A percentile compares a stretch with the other conserved stretches of the same genome.
Evolutionary conservation across 202 grass and related monocot genomes (phyloP).

Genomic region (Setaria viridis): DNA sequence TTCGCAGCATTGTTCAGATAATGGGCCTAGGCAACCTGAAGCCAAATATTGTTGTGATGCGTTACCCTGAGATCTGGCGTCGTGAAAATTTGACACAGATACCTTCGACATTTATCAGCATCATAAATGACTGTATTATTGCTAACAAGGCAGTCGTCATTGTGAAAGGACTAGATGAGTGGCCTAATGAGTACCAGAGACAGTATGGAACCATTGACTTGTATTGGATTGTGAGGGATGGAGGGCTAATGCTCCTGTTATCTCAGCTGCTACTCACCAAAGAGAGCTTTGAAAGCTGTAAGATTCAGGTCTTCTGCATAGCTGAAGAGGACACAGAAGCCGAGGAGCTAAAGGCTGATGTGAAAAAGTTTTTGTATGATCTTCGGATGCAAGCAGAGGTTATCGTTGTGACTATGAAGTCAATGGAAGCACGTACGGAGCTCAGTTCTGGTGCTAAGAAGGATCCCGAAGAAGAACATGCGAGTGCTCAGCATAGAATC

Average conservation of each 20-base stretch:
- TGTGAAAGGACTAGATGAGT: conserved; percentile 94
- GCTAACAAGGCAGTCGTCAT: conserved; percentile 95
- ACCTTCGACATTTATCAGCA: conserved; percentile 84
- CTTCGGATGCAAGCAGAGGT: conserved; percentile 93
- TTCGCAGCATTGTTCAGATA: conserved; percentile 83
- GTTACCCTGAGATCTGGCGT: conserved; percentile 95
- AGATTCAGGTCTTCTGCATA: conserved; percentile 97
- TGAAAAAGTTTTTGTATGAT: conserved; percentile 91
- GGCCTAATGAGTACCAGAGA: conserved; percentile 91
- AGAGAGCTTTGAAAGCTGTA: conserved; percentile 85
- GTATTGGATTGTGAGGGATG: conserved; percentile 95
- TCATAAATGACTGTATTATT: conserved; percentile 93
- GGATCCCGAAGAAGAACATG: conserved; percentile 70
- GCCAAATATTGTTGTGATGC: conserved; percentile 93
- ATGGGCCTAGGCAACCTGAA: conserved; percentile 97
- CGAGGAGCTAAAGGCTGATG: conserved; percentile 80
- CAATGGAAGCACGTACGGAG: conserved; percentile 40
- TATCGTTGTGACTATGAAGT: conserved; percentile 80
- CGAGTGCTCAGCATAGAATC: conserved; percentile 65
- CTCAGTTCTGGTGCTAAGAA: conserved; percentile 45
- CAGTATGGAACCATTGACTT: conserved; percentile 86
- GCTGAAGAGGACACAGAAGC: conserved; percentile 90
- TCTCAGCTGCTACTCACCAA: conserved; percentile 93
- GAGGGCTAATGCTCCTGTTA: conserved; percentile 86
- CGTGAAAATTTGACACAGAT: conserved; percentile 81